Conservation (phyloP, 176 grass and related monocot species). For the Carex pumila region DNA sequence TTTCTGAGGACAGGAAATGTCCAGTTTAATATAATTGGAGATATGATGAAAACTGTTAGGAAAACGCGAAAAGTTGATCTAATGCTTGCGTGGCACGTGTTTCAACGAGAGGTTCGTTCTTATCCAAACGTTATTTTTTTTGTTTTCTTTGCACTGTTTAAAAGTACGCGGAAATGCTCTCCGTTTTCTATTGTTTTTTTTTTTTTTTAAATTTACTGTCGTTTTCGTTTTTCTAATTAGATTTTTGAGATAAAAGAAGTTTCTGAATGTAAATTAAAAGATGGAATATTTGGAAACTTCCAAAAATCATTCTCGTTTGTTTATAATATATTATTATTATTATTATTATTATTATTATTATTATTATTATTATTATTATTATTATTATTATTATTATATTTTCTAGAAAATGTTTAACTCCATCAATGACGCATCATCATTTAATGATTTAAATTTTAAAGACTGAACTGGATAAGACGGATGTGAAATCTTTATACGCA, state of each 20-base stretch:
- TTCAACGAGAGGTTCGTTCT: background rate
- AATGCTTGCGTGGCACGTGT: background rate
- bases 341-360: no score
- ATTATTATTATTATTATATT: no score
- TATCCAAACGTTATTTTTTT: conserved; percentile 8
- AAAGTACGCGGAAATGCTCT: background rate
- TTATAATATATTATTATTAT: background rate
- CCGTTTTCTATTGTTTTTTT: background rate
- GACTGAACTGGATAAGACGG: no score
- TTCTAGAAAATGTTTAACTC: no score
- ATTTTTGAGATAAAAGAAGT: background rate
- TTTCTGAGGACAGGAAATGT: background rate
- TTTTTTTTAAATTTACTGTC: background rate
- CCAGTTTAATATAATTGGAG: background rate
- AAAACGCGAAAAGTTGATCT: background rate
- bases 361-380: no score
- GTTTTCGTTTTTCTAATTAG: background rate
- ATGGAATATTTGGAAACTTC: background rate
- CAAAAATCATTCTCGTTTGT: background rate
- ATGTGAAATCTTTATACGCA: no score
- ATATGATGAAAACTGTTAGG: background rate
- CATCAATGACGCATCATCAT: no score
- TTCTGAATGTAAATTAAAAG: no score
- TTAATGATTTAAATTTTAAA: no score
- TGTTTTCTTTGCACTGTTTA: background rate